A percentile compares a stretch with the other conserved stretches of the same genome.
Evolutionary conservation across 345 rosid genomes (phyloP).

Genomic region (Linum lewisii): DNA sequence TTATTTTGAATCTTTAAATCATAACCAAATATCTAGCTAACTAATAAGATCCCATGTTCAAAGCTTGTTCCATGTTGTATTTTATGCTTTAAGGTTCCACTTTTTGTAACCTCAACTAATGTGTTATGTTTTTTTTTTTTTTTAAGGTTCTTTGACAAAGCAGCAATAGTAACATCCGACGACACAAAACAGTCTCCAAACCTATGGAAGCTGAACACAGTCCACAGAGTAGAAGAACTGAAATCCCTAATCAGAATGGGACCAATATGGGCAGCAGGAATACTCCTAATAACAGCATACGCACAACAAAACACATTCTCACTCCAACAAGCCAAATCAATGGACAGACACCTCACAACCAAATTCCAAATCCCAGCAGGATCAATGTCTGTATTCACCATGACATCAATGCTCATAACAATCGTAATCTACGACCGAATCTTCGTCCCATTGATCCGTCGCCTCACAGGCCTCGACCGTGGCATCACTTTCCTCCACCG

Average conservation of each 20-base stretch:
- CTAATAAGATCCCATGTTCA: too few species aligned
- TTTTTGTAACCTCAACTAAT: too few species aligned
- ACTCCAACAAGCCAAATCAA: conserved; percentile 74
- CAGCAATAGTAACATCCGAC: conserved; percentile 51
- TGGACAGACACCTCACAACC: conserved; percentile 59
- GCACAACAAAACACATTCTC: conserved; percentile 83
- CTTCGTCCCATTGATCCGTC: conserved; percentile 44
- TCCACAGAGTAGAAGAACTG: conserved; percentile 80
- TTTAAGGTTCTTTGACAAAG: conserved; percentile 66
- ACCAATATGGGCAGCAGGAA: conserved; percentile 84
- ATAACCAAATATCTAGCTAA: too few species aligned
- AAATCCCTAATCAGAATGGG: conserved; percentile 78
- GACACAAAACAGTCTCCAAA: conserved; percentile 45
- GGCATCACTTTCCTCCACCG: conserved; percentile 72
- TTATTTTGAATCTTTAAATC: too few species aligned
- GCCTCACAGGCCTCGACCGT: conserved; percentile 61
- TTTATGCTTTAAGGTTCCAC: too few species aligned
- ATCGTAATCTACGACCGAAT: conserved; percentile 62
- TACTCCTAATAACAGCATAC: conserved; percentile 63
- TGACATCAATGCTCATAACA: conserved; percentile 55
- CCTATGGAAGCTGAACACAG: conserved; percentile 66
- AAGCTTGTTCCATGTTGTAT: too few species aligned
- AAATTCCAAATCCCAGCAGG: conserved; percentile 75
- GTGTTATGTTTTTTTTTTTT: neutral
- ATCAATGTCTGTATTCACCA: conserved; percentile 84